phyloP scores from a whole-genome alignment of 2,329 filamentous ascomycete genomes.

The Diaporthe helianthi region DNA sequence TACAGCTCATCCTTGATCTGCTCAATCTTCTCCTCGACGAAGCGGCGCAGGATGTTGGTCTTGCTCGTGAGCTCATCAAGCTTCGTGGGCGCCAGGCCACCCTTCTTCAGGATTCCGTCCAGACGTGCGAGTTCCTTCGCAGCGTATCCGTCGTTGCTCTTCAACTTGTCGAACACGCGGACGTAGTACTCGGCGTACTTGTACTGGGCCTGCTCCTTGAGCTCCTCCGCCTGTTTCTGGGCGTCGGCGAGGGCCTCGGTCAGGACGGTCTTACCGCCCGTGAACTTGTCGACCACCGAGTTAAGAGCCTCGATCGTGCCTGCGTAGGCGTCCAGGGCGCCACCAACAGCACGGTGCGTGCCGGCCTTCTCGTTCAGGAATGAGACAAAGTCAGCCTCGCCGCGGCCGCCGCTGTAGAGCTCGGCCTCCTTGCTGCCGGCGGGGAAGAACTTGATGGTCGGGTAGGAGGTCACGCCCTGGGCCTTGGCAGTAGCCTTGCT shows the following conservation, averaged over 20 bases:
- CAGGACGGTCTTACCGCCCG: slow-evolving; percentile 63
- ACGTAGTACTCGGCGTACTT: slow-evolving; percentile 95
- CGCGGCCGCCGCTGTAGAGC: slow-evolving; percentile 77
- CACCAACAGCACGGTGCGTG: slow-evolving; percentile 83
- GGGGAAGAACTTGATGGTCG: slow-evolving; percentile 98
- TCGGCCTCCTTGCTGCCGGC: slow-evolving; percentile 77
- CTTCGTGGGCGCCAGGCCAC: slow-evolving; percentile 84
- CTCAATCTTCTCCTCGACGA: slow-evolving; percentile 66
- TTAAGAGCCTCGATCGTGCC: slow-evolving; percentile 86
- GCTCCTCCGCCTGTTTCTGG: slow-evolving; percentile 70
- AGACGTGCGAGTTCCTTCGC: slow-evolving; percentile 86
- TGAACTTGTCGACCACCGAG: slow-evolving; percentile 75
- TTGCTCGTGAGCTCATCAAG: slow-evolving; percentile 85
- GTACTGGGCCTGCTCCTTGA: slow-evolving; percentile 68
- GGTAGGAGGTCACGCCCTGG: slow-evolving; percentile 84
- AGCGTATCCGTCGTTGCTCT: slow-evolving; percentile 77
- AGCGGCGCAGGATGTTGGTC: slow-evolving; percentile 86
- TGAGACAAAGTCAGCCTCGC: slow-evolving; percentile 75
- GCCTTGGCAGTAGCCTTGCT: slow-evolving; percentile 79
- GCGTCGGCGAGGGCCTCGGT: slow-evolving; percentile 73
- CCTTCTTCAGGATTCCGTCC: slow-evolving; percentile 82
- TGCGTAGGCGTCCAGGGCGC: slow-evolving; percentile 77
- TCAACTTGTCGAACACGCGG: slow-evolving; percentile 86
- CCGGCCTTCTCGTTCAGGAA: slow-evolving; percentile 91
- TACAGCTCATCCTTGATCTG: slow-evolving; percentile 75